Base-by-base conservation (phyloP, 306 rosid species). In the Cucumis cinereus region DNA sequence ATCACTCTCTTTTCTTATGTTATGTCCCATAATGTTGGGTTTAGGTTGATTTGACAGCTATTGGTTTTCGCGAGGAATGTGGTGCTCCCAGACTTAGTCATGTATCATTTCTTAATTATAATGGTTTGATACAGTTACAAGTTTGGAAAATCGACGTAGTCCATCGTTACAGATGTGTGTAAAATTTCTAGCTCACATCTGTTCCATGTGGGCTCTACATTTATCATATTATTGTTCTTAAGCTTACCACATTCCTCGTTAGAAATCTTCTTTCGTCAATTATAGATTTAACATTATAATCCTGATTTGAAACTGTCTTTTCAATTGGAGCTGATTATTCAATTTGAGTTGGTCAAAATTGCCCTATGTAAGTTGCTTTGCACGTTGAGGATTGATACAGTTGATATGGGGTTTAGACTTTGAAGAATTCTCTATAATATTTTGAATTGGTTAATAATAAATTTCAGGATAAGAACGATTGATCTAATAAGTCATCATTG, bases 51-150 rank as follows among this genome's bases (percentile, higher is more conserved):
- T 58, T 58, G 78, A 40, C 7, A 2, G 8, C 3, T 8, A 59
- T 12, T 75, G 41, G 10, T 14, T 36, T 75, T 20, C 7, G 24
- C 20, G 24, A 11, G 5, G 7, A 59, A 56, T 56, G 8, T 59
- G 19, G 2, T 16, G 28, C 28, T 43, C 83, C 85, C 89, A 79
- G 90, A 79, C 89, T 83, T 58, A 87, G 91, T 85, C 91, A 86
- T 28, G 90, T 88, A 71, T 87, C 85, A 38, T 78, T 77, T 68
- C 79, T 76, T 43, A 54, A 40, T 49, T 30, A 49, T 35, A 36
- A 54, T 62, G 71, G 74, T 36, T 47, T 28, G 80, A 77, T 64
- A 64, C 80, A 63, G 74, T 77, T 77, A 50, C 80, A 15, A 79
- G 79, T 82, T 85, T 84, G 88, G 85, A 33, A 87, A 59, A 87